A percentile compares a stretch with the other conserved stretches of the same genome.
Conservation (phyloP, 495 filamentous ascomycete genomes). For the Hyaloscypha finlandica region DNA sequence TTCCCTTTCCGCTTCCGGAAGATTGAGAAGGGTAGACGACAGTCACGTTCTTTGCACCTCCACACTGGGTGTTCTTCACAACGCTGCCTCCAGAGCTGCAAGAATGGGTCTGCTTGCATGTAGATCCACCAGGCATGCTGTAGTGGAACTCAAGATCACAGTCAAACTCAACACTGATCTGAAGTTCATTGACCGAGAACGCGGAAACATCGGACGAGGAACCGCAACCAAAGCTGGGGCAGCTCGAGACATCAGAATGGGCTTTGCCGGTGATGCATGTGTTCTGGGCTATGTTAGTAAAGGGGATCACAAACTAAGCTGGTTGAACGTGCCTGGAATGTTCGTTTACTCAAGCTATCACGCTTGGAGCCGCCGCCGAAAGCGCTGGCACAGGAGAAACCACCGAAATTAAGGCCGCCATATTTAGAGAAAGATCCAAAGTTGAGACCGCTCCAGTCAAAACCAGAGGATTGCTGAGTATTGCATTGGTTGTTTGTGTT, state of each 20-base stretch:
- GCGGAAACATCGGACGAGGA: slow-evolving; percentile 45
- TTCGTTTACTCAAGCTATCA: slow-evolving; percentile 47
- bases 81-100: slow-evolving; percentile 66
- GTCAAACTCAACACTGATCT: slow-evolving; percentile 72
- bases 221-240: slow-evolving; percentile 55
- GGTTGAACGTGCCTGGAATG: slow-evolving; percentile 32
- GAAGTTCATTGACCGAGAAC: slow-evolving; percentile 75
- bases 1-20: slow-evolving; percentile 40
- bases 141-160: slow-evolving; percentile 81
- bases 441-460: slow-evolving; percentile 66
- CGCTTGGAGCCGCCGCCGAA: slow-evolving; percentile 49
- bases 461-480: slow-evolving; percentile 63
- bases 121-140: slow-evolving; percentile 74
- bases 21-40: slow-evolving; percentile 68
- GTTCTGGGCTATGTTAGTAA: slow-evolving; percentile 31
- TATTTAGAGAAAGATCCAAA: slow-evolving; percentile 67
- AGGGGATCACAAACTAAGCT: not conserved
- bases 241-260: slow-evolving; percentile 44
- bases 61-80: slow-evolving; percentile 83
- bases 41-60: slow-evolving; percentile 79
- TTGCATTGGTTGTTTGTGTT: slow-evolving; percentile 81
- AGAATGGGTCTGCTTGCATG: slow-evolving; percentile 69
- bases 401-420: slow-evolving; percentile 68
- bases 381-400: slow-evolving; percentile 64
- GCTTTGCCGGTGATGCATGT: slow-evolving; percentile 70